phyloP scores from a whole-genome alignment of 805 yeast genomes.

The Ogataea saltuana region DNA sequence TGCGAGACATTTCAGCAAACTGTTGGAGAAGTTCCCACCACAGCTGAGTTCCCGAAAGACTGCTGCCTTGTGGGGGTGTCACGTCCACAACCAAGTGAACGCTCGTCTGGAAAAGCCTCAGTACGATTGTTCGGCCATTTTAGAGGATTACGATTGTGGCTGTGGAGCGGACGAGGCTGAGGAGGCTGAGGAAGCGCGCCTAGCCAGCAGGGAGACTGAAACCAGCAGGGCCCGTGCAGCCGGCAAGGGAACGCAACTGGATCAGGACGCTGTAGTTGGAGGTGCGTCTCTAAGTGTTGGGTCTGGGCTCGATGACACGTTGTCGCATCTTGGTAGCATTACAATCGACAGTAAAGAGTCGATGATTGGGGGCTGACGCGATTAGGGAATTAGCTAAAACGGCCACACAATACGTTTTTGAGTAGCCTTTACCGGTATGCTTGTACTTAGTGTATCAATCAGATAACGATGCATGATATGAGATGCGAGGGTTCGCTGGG shows the following conservation, averaged over 20 bases:
- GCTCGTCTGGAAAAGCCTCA: constrained; percentile 62
- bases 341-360: constrained; percentile 47
- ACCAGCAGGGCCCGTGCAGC: no score
- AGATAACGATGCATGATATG: no score
- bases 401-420: no score
- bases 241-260: no score
- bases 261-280: no score
- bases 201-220: no score
- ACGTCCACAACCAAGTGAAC: constrained; percentile 85
- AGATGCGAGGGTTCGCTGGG: no score
- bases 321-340: constrained; percentile 46
- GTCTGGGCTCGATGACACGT: constrained; percentile 27
- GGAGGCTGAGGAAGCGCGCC: constrained; percentile 34
- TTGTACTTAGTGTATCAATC: no score
- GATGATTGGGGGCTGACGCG: constrained; percentile 26
- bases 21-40: constrained; percentile 76
- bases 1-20: constrained; percentile 81
- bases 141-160: constrained; percentile 95
- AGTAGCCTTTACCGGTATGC: no score
- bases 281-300: no score
- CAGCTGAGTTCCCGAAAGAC: constrained; percentile 72
- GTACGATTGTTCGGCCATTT: constrained; percentile 82
- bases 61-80: constrained; percentile 97
- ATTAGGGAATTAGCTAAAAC: no score
- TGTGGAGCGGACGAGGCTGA: constrained; percentile 77